Percentiles rank a stretch among this genome's conserved stretches.
Conservation (phyloP, 805 yeast genomes). For the Wickerhamiella nectarea region DNA sequence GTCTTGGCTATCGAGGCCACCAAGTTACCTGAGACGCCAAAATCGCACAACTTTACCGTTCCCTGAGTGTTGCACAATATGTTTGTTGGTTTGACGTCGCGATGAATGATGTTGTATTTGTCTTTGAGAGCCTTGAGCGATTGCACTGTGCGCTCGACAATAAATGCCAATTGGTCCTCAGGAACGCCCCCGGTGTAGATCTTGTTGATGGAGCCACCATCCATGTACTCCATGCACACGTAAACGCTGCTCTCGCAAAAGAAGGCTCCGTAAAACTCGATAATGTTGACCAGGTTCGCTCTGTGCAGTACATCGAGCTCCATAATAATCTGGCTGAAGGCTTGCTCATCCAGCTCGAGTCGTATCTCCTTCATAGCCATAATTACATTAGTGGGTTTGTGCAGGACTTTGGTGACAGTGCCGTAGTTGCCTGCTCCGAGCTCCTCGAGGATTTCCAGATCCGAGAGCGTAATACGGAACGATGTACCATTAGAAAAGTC, state of each 20-base stretch:
- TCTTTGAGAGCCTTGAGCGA: constrained; percentile 82
- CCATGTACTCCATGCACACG: constrained; percentile 97
- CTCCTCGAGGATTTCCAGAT: constrained; percentile 57
- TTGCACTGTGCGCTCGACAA: constrained; percentile 62
- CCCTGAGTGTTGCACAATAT: constrained; percentile 72
- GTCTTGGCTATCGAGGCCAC: constrained; percentile 93
- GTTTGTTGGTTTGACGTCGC: constrained; percentile 96
- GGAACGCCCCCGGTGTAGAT: constrained; percentile 65
- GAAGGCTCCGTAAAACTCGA: constrained; percentile 94
- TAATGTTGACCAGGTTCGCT: constrained; percentile 80
- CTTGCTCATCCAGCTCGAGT: constrained; percentile 83
- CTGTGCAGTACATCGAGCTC: constrained; percentile 87
- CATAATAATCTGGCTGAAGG: constrained; percentile 88
- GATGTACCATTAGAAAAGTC: constrained; percentile 81
- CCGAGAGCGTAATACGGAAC: constrained; percentile 75
- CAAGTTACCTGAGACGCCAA: constrained; percentile 89
- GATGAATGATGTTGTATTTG: constrained; percentile 78
- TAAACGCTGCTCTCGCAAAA: constrained; percentile 96
- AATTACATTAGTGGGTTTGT: constrained; percentile 77
- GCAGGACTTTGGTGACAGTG: constrained; percentile 82
- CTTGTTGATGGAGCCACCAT: constrained; percentile 86
- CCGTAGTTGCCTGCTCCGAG: constrained; percentile 95
- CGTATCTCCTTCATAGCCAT: constrained; percentile 98
- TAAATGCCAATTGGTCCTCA: constrained; percentile 67
- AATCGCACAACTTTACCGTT: constrained; percentile 84